phyloP scores from a whole-genome alignment of 768 basidiomycete genomes.

The Auricularia auricula-judae region DNA sequence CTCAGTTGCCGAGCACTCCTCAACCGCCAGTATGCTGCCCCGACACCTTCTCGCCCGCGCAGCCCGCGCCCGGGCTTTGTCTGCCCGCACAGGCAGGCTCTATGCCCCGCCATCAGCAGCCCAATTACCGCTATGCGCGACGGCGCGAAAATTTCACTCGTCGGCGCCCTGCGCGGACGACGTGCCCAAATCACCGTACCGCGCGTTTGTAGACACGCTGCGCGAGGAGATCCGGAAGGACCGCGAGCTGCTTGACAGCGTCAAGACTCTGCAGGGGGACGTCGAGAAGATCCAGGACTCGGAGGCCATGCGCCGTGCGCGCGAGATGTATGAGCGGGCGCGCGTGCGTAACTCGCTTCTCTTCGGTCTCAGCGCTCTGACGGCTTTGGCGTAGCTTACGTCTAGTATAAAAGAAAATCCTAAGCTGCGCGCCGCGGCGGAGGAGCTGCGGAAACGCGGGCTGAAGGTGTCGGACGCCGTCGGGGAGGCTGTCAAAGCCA shows the following conservation, averaged over 20 bases:
- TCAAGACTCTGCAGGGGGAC: constrained; percentile 94
- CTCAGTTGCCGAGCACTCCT: too few relatives aligned
- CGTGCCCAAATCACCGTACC: constrained; percentile 82
- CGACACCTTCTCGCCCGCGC: constrained; percentile 30
- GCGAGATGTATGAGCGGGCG: constrained; percentile 87
- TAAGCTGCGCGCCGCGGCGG: constrained; percentile 78
- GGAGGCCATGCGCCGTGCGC: constrained; percentile 86
- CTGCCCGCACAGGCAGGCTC: constrained; percentile 7
- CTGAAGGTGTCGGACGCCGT: constrained; percentile 92
- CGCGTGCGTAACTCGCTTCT: constrained; percentile 45
- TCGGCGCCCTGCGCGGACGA: constrained; percentile 53
- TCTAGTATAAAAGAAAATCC: constrained; percentile 97
- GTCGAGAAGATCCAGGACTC: constrained; percentile 96
- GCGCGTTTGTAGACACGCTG: constrained; percentile 91
- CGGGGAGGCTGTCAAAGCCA: constrained; percentile 76
- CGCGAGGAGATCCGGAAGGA: constrained; percentile 90
- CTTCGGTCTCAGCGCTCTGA: neutral
- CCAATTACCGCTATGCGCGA: constrained; percentile 29
- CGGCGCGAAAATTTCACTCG: constrained; percentile 22
- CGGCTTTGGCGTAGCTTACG: constrained; percentile 46
- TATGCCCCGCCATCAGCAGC: constrained; percentile 20
- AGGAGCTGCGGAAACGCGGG: constrained; percentile 82
- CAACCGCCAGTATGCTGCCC: constrained; percentile 28
- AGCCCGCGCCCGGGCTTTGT: constrained; percentile 9
- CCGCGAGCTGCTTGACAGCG: constrained; percentile 89